Conservation (phyloP, 2,329 filamentous ascomycete genomes). For the Parafenestella ontariensis region DNA sequence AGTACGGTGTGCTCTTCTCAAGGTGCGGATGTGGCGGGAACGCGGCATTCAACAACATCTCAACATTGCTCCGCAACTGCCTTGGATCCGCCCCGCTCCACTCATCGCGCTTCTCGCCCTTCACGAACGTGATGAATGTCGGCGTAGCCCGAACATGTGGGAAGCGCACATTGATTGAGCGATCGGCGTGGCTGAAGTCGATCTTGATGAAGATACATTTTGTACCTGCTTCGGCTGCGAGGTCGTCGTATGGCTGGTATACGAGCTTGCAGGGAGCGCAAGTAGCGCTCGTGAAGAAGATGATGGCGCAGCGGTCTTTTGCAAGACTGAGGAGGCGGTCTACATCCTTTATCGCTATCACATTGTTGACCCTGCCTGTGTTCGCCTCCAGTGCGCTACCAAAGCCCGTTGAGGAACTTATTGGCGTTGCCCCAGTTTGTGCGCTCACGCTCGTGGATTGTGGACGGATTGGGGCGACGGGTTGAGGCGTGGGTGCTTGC, state of each 20-base stretch:
- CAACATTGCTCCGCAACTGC: constrained; percentile 73
- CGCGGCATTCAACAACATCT: constrained; percentile 76
- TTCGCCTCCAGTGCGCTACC: constrained; percentile 25
- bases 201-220: constrained; percentile 81
- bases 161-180: constrained; percentile 69
- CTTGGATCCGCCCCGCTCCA: constrained; percentile 80
- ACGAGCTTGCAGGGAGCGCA: constrained; percentile 84
- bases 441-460: constrained; percentile 11
- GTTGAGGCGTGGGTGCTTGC: constrained; percentile 60
- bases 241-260: constrained; percentile 80
- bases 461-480: constrained; percentile 17
- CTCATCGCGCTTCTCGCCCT: constrained; percentile 75
- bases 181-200: constrained; percentile 72
- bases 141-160: constrained; percentile 75
- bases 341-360: constrained; percentile 66
- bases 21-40: constrained; percentile 79
- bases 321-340: constrained; percentile 67
- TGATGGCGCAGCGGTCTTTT: constrained; percentile 72
- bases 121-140: constrained; percentile 86
- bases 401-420: constrained; percentile 8
- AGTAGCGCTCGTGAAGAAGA: constrained; percentile 92
- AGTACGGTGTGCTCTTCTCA: constrained; percentile 71
- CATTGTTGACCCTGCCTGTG: constrained; percentile 64
- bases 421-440: constrained; percentile 14
- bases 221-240: constrained; percentile 74